These are phyloP conservation scores for Meira miltonrushii DNA, from an alignment of 1,284 basidiomycete species.

Conservation along the genomic window DNA sequence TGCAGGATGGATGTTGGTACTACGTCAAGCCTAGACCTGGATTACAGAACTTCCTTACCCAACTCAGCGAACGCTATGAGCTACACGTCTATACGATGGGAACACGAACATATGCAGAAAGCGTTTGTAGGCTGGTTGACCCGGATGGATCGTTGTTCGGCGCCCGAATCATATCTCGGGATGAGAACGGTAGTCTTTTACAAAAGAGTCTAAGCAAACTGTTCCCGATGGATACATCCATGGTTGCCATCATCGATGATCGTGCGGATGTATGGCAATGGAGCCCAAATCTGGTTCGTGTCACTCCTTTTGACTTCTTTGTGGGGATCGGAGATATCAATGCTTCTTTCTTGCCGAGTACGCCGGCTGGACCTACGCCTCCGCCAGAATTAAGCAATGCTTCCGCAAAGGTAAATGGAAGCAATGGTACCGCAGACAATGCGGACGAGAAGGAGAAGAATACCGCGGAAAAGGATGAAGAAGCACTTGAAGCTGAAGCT, in stretches of 20 bases:
- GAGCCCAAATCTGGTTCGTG: constrained; percentile 87
- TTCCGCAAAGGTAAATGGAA: not conserved
- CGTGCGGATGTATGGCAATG: constrained; percentile 96
- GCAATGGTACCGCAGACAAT: constrained; percentile 1
- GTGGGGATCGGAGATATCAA: constrained; percentile 99
- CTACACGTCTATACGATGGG: constrained; percentile 99
- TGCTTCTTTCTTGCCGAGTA: constrained; percentile 78
- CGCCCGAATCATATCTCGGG: constrained; percentile 79
- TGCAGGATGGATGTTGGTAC: constrained; percentile 70
- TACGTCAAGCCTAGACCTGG: constrained; percentile 92
- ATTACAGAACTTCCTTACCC: constrained; percentile 69
- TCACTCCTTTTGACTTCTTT: constrained; percentile 95
- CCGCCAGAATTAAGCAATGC: constrained; percentile 2
- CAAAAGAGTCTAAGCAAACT: constrained; percentile 84
- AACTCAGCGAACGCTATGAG: constrained; percentile 76
- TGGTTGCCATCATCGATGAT: constrained; percentile 99
- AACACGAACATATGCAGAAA: constrained; percentile 89
- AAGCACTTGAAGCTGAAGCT: constrained; percentile 7
- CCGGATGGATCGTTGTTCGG: constrained; percentile 80
- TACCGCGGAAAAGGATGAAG: constrained; percentile 5
- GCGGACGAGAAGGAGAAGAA: constrained; percentile 2
- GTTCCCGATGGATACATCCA: constrained; percentile 86
- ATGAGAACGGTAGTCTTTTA: constrained; percentile 75
- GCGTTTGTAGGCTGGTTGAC: constrained; percentile 89
- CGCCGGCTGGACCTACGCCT: constrained; percentile 25